Evolutionary conservation across 306 rosid genomes (phyloP).

Genomic region (Leucaena leucocephala): DNA sequence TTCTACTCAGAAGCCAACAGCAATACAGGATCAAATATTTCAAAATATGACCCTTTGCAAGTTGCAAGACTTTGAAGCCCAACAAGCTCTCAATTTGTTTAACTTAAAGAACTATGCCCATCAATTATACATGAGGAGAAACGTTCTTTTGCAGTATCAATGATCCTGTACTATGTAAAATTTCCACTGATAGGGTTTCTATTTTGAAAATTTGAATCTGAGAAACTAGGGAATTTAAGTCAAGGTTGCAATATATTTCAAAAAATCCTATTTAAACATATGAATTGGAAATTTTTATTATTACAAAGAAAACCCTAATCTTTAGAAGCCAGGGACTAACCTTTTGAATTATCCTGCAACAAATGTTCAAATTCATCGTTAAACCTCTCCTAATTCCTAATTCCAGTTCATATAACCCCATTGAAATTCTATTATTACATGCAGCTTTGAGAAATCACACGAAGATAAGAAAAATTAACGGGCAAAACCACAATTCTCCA

Average conservation of each 20-base stretch:
- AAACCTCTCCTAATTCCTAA: conserved; percentile 32
- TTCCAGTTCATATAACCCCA: conserved; percentile 24
- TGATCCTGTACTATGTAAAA: not conserved
- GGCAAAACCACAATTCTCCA: conserved; percentile 22
- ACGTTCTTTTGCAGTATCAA: not conserved
- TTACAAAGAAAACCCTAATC: not conserved
- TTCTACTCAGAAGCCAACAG: conserved; percentile 22
- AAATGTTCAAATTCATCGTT: not conserved
- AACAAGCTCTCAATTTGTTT: not conserved
- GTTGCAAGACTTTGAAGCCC: conserved; percentile 17
- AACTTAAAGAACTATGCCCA: conserved; percentile 7
- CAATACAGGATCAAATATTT: not conserved
- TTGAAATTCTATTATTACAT: not conserved
- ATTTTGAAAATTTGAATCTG: not conserved
- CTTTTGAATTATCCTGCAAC: conserved; percentile 7
- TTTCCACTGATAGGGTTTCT: not conserved
- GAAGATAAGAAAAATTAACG: conserved; percentile 10
- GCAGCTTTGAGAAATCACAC: not conserved
- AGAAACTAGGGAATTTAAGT: conserved; percentile 8
- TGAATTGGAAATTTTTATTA: conserved; percentile 9
- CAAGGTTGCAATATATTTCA: not conserved
- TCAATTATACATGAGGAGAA: conserved; percentile 14
- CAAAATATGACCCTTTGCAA: not conserved
- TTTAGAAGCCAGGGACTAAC: conserved; percentile 2
- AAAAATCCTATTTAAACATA: not conserved